Conservation (phyloP, 768 basidiomycete genomes). For the Macrolepiota fuliginosa region DNA sequence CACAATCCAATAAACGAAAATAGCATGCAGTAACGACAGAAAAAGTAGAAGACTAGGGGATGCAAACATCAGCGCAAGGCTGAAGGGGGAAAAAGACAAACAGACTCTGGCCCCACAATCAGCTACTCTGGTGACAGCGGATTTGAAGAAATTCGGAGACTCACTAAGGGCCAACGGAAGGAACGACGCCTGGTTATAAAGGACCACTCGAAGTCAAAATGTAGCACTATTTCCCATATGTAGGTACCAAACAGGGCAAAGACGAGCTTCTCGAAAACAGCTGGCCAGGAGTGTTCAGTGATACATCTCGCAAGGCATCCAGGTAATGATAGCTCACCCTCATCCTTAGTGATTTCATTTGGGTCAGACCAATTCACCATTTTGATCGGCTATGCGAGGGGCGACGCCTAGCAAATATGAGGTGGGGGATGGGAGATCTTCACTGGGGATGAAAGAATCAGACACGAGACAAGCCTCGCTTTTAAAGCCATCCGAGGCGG, state of each 20-base stretch:
- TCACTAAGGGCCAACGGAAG: slow-evolving; percentile 69
- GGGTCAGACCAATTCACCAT: slow-evolving; percentile 55
- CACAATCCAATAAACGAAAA: slow-evolving; percentile 63
- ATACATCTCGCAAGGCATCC: neutral
- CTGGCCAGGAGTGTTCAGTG: slow-evolving; percentile 27
- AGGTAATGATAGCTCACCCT: slow-evolving; percentile 24
- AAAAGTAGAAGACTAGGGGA: slow-evolving; percentile 57
- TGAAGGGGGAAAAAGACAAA: slow-evolving; percentile 20
- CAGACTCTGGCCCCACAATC: neutral
- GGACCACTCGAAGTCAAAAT: slow-evolving; percentile 68
- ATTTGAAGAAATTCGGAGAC: slow-evolving; percentile 21
- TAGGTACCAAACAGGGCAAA: slow-evolving; percentile 67
- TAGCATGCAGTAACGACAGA: slow-evolving; percentile 73
- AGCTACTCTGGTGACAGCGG: neutral
- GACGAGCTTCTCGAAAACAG: slow-evolving; percentile 55
- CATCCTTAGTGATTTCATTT: slow-evolving; percentile 40
- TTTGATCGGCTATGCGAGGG: slow-evolving; percentile 15
- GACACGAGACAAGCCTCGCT: neutral
- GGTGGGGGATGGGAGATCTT: neutral
- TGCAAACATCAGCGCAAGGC: neutral
- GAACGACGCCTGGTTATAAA: slow-evolving; percentile 53
- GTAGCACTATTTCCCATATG: slow-evolving; percentile 64
- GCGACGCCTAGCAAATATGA: neutral
- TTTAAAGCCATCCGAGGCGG: slow-evolving; percentile 9
- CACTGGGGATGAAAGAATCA: slow-evolving; percentile 7